Base-by-base conservation (phyloP, 306 rosid species). In the Trichosanthes truncata region DNA sequence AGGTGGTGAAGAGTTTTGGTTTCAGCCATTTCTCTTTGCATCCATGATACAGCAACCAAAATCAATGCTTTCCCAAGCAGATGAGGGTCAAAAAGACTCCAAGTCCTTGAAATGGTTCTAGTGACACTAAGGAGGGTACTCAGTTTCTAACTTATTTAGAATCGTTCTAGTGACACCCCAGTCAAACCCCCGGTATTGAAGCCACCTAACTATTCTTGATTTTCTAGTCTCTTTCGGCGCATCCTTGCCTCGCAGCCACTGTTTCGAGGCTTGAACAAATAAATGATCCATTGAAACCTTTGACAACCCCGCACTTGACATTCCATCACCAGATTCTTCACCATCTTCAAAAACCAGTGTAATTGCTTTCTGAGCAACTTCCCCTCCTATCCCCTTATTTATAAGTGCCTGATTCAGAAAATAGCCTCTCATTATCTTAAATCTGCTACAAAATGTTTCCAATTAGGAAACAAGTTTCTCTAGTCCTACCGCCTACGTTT, bases 211-310 rank as follows among this genome's bases (percentile, higher is more conserved):
- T 26, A 93, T 87, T 87, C 98, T 84, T 31, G 89, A 55, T 80
- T 90, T 95, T 56, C 98, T 92, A 59, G 85, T 95, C 87, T 91
- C 97, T 82, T 71, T 80, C 1, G 92, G 83, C 10, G 81, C 89
- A 53, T 92, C 87, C 9, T 26, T 83, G 26, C 92, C 87, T 78
- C 92, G 89, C 43, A 78, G 80, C 98, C 98, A 92, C 82, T 89
- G 97, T 85, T 91, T 92, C 59, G 97, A 90, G 89, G 92, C 96
- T 84, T 86, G 92, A 81, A 86, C 85, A 83, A 81, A 85, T 79
- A 92, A 83, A 45, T 85, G 92, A 82, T 95, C 95, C 83, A 91
- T 78, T 36, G 89, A 82, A 38, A 33, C 69, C 88, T 89, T 85
- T 45, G 90, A 87, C 83, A 89, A 43, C 52, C 85, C 84, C 17